A percentile compares a stretch with the other conserved stretches of the same genome.
Conservation (phyloP, 1,284 basidiomycete genomes). For the Ganoderma sp. region DNA sequence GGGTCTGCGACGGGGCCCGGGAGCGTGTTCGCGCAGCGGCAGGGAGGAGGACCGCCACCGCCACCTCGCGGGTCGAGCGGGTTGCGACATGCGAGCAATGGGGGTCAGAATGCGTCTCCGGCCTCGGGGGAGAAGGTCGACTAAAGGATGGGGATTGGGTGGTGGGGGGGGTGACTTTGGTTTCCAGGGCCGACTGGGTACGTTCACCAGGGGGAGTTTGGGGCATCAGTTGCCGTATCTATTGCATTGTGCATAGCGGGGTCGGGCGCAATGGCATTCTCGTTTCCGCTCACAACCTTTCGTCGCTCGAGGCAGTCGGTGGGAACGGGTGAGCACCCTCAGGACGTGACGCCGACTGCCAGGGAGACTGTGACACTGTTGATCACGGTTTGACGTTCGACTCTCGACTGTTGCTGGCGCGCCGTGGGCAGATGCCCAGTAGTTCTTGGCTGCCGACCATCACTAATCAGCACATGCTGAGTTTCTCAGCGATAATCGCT, state of each 20-base stretch:
- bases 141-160: constrained; percentile 32
- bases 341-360: too few species aligned
- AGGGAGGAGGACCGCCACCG: constrained; percentile 38
- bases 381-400: neutral
- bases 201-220: neutral
- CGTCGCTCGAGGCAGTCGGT: neutral
- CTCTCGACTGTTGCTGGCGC: too few species aligned
- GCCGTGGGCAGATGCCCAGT: too few species aligned
- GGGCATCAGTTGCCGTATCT: neutral
- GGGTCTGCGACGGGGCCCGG: constrained; percentile 32
- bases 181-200: neutral
- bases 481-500: too few species aligned
- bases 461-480: too few species aligned
- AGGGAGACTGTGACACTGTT: neutral
- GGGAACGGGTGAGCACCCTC: neutral
- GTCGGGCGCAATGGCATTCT: neutral
- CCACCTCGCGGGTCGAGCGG: constrained; percentile 22
- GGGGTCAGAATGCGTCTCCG: constrained; percentile 21
- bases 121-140: constrained; percentile 51
- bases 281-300: constrained; percentile 2
- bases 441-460: too few species aligned
- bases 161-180: neutral
- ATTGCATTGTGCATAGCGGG: neutral
- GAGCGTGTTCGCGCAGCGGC: constrained; percentile 35
- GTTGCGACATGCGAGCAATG: constrained; percentile 29